phyloP scores from a whole-genome alignment of 768 basidiomycete species.

The Goffeauzyma gilvescens region DNA sequence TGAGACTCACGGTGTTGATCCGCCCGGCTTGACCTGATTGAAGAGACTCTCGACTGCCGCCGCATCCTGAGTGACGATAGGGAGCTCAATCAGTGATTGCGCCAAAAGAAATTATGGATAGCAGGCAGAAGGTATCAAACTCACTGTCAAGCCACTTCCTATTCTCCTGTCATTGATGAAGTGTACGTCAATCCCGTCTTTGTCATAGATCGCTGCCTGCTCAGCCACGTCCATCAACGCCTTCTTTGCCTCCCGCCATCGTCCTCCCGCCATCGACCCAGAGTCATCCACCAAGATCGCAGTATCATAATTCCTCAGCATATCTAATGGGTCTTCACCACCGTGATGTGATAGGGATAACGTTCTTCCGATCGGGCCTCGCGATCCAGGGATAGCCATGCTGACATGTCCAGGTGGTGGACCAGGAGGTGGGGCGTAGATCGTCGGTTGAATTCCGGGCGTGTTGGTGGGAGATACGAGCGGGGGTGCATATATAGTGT shows the following conservation, averaged over 20 bases:
- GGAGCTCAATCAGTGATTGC: too few relatives aligned
- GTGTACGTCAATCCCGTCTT: conserved; percentile 25
- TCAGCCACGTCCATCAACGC: conserved; percentile 24
- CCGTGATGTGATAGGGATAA: not conserved
- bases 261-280: conserved; percentile 22
- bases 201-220: conserved; percentile 18
- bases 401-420: conserved; percentile 16
- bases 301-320: conserved; percentile 20
- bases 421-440: conserved; percentile 14
- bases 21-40: conserved; percentile 20
- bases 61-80: too few relatives aligned
- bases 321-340: conserved; percentile 21
- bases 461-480: too few relatives aligned
- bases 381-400: too few relatives aligned
- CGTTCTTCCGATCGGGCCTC: conserved; percentile 4
- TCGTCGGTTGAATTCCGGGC: not conserved
- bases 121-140: not conserved
- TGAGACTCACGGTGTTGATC: conserved; percentile 24
- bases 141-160: conserved; percentile 21
- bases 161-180: conserved; percentile 25
- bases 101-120: too few relatives aligned
- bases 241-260: conserved; percentile 20
- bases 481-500: too few relatives aligned
- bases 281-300: conserved; percentile 18
- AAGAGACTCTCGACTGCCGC: conserved; percentile 28